Evolutionary conservation across 176 grass and related monocot species (phyloP), one percentile per base, ranked within the genome.

Genomic region (Aechmea fasciata): DNA sequence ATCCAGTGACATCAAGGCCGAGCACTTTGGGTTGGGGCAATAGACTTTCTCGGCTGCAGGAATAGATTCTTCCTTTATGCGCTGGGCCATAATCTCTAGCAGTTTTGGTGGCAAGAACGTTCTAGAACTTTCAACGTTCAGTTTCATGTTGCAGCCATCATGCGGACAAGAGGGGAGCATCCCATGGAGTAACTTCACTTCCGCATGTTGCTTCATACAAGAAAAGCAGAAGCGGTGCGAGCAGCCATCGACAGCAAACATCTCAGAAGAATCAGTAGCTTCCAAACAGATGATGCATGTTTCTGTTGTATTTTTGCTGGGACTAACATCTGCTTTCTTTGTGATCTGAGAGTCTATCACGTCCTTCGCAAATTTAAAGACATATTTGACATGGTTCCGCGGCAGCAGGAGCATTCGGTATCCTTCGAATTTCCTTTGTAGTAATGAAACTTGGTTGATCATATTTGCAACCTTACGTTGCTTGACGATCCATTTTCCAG

Each of bases 181-280:
- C 63, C 83, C 85, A 78, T 87, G 48, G 28, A 78, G 80, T 52
- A 96, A 75, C 75, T 82, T 91, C 10, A 82, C 72, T 80, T 84
- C 87, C 47, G 89, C 83, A 78, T 91, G 83, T 57, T 96, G 85
- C 57, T 82, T 89, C 88, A 96, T 80, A 79, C 92, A 91, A 77
- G 75, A 80, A 57, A 88, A 86, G 57, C 88, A 96, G 84, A 89
- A 96, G 73, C 75, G 77, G 66, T 96, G 92, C 6, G 47, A 70
- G 9, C 85, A 91, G 2, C 47, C 70, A 79, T 89, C 78, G 65
- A 96, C 63, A 8, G 17, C 12, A 47, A 87, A 85, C 74, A 96
- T 91, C 66, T 89, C 82, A 65, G 85, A 74, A 72, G 90, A 23
- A 25, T 82, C 75, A 13, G 69, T 73, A 78, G 77, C 69, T 81